Base-by-base conservation (phyloP, 805 yeast genomes). In the Sungouiozyma ichnusensis region DNA sequence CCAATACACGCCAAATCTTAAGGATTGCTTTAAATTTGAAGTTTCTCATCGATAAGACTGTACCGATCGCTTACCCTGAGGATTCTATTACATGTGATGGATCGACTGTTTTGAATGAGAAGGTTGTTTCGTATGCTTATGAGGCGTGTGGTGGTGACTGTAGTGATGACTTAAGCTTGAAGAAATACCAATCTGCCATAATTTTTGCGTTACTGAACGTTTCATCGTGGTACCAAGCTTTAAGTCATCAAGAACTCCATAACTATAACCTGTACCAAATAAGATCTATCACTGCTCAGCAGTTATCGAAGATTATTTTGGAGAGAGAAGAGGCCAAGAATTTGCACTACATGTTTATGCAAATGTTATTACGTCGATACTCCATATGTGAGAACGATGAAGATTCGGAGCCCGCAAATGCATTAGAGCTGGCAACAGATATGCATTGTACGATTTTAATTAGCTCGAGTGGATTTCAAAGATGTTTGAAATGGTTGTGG, bases 401-500 rank as follows among this genome's bases (percentile, higher is more conserved):
- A 20, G 87, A 81, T 49, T 62, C 77, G 1, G 68, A 58, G 3
- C 90, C 94, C 0, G 63, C 72, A n/a, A 81, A 76, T 61, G 94
- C 87, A 0, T 64, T 86, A 48, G 96, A 86, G 57, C 60, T 85
- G 53, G 94, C 95, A 0, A 86, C 84, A 20, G 95, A 86, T 55
- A 75, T 79, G 74, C 95, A 86, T 51, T 74, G 83, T 9, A 79
- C 88, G 7, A 70, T 72, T 17, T 79, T 85, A 15, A 84, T 87
- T 51, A 79, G 86, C 2, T 76, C 94, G 0, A 66, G 81, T 7
- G 95, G 95, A 0, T 86, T 77, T 59, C 95, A 86, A 61, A 66
- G 94, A 41, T 85, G 95, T 64, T 72, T 85, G 53, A 77, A 80
- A 50, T 86, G 95, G 94, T 62, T 86, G 38, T 86, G 96, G 96